Evolutionary conservation across 345 rosid species (phyloP).

Genomic region (Anacardium occidentale): DNA sequence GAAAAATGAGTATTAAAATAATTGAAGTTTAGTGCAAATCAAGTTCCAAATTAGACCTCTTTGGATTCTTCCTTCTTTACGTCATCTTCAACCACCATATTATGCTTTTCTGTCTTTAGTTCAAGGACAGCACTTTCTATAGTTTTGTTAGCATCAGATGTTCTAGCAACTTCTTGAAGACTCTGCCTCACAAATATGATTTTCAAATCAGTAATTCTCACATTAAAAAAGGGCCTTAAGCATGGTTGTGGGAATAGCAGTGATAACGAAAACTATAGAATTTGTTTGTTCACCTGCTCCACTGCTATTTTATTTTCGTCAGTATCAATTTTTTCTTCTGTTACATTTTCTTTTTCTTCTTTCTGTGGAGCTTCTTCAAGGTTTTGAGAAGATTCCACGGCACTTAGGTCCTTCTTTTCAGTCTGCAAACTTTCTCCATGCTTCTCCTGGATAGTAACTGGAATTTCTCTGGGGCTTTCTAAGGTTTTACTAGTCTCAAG

Average conservation of each 20-base stretch:
- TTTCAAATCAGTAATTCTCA: background rate
- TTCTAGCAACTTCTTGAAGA: background rate
- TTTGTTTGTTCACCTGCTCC: slow-evolving; percentile 23
- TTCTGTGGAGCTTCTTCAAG: slow-evolving; percentile 3
- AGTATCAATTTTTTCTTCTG: slow-evolving; percentile 8
- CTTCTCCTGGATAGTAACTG: background rate
- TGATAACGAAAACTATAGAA: background rate
- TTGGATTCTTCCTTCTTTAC: slow-evolving; percentile 26
- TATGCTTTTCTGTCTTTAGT: background rate
- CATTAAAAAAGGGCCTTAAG: background rate
- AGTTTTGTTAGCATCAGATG: slow-evolving; percentile 4
- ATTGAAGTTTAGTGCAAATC: slow-evolving; percentile 6
- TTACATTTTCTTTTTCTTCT: slow-evolving; percentile 5
- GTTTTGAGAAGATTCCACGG: slow-evolving; percentile 13
- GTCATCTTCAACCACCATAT: slow-evolving; percentile 22
- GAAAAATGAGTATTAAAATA: background rate
- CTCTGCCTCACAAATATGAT: slow-evolving; percentile 4
- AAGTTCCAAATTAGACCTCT: slow-evolving; percentile 29
- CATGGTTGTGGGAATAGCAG: background rate
- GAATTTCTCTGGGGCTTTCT: slow-evolving; percentile 3
- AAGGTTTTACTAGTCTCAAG: slow-evolving; percentile 2
- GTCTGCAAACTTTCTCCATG: slow-evolving; percentile 15
- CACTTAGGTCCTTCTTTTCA: slow-evolving; percentile 4
- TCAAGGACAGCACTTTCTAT: background rate
- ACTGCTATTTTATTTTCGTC: background rate